Evolutionary conservation across 352 stramenopile genomes (phyloP).

Genomic region (Phytophthora cryptogea): DNA sequence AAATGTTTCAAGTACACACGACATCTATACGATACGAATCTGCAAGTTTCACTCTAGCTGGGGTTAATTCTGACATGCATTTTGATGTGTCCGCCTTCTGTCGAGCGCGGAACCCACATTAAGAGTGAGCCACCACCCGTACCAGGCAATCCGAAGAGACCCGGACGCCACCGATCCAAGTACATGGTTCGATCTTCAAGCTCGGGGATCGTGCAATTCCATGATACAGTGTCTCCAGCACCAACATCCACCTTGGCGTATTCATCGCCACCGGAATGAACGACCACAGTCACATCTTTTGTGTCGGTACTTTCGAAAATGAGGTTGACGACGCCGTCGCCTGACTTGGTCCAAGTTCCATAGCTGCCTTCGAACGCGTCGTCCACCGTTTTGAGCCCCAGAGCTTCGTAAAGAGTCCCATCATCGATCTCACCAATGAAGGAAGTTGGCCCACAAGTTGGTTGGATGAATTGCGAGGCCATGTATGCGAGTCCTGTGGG

Average conservation of each 20-base stretch:
- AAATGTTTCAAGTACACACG: no score
- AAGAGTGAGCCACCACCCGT: constrained; percentile 23
- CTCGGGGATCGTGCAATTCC: constrained; percentile 21
- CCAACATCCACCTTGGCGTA: constrained; percentile 20
- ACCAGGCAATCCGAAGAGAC: constrained; percentile 17
- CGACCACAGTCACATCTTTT: constrained; percentile 24
- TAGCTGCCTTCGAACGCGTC: constrained; percentile 34
- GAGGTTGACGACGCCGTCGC: constrained; percentile 30
- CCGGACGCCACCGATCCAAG: constrained; percentile 25
- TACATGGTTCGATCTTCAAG: constrained; percentile 28
- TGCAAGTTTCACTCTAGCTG: constrained; percentile 11
- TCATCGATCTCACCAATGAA: constrained; percentile 40
- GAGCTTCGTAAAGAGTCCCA: constrained; percentile 22
- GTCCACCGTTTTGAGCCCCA: constrained; percentile 24
- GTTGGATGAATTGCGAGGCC: constrained; percentile 41
- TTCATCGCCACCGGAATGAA: constrained; percentile 28
- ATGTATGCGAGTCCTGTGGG: constrained; percentile 43
- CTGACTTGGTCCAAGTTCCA: constrained; percentile 32
- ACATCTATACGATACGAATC: background rate
- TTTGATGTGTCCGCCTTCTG: constrained; percentile 36
- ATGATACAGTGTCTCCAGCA: constrained; percentile 22
- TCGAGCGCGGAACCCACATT: constrained; percentile 45
- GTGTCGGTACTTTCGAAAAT: constrained; percentile 28
- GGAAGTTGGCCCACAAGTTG: constrained; percentile 34
- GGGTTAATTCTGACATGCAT: constrained; percentile 33